These are phyloP conservation scores for Coelastrella sp. DNA, from an alignment of 139 green algal species.

Conservation along the genomic window DNA sequence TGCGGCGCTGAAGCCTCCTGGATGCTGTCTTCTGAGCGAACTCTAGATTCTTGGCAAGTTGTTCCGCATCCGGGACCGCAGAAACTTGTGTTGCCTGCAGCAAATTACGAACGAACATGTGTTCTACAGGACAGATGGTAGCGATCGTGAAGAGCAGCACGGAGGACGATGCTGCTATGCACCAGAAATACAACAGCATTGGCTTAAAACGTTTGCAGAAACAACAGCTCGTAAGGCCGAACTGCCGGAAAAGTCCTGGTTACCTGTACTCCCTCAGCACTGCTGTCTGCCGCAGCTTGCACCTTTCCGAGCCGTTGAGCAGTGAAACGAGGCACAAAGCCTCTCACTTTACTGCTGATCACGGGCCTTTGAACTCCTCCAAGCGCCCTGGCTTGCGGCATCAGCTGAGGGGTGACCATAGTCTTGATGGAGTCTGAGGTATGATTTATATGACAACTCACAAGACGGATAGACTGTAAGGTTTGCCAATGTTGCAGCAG, in stretches of 20 bases:
- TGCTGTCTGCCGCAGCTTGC: constrained; percentile 3
- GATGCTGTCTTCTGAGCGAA: constrained; percentile 23
- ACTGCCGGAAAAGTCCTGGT: not conserved
- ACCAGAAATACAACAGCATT: too few species aligned
- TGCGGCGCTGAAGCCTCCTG: constrained; percentile 36
- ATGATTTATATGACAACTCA: too few species aligned
- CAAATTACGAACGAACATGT: not conserved
- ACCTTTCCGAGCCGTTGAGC: not conserved
- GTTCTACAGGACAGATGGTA: not conserved
- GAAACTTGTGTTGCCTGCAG: not conserved
- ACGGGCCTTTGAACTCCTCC: not conserved
- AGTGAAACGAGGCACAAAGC: not conserved
- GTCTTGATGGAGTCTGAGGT: not conserved
- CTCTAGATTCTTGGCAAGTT: not conserved
- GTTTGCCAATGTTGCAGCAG: not conserved
- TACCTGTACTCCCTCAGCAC: not conserved
- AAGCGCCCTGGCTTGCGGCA: not conserved
- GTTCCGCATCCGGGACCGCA: not conserved
- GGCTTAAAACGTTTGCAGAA: too few species aligned
- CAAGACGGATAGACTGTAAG: too few species aligned
- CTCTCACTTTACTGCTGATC: not conserved
- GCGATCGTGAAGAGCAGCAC: not conserved
- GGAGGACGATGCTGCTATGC: too few species aligned
- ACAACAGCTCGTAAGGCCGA: not conserved
- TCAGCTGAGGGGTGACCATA: not conserved